These are phyloP conservation scores for Aspergillus saccharolyticus DNA, from an alignment of 495 filamentous ascomycete genomes.

Conservation along the genomic window DNA sequence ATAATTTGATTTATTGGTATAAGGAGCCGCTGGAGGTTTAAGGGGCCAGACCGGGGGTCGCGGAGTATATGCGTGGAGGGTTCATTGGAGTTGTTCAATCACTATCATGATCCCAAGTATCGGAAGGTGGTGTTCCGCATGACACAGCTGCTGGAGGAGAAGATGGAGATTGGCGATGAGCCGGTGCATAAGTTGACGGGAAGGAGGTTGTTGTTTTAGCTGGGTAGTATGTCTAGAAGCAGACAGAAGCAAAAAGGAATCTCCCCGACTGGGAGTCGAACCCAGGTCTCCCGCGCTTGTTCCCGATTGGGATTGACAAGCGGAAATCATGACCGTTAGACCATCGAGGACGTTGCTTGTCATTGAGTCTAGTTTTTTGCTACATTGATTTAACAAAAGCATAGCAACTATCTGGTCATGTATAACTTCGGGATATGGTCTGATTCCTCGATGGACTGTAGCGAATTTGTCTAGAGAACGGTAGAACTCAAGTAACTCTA, in stretches of 20 bases:
- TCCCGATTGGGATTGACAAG: background rate
- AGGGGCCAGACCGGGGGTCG: constrained; percentile 29
- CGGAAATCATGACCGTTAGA: background rate
- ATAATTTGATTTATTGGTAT: constrained; percentile 47
- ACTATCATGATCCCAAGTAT: constrained; percentile 30
- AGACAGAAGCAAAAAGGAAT: background rate
- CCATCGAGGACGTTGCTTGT: background rate
- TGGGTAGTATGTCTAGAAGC: no score
- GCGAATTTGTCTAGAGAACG: no score
- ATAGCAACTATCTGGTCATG: no score
- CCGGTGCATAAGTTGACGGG: constrained; percentile 21
- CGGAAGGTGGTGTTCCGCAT: constrained; percentile 28
- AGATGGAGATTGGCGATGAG: constrained; percentile 43
- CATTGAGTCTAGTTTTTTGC: no score
- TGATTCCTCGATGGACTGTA: no score
- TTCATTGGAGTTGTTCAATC: constrained; percentile 45
- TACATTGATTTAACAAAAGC: no score
- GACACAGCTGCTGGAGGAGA: constrained; percentile 32
- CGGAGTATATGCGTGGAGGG: no score
- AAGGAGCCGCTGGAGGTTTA: constrained; percentile 35
- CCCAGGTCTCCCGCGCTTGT: background rate
- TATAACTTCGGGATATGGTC: no score
- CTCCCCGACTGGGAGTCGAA: background rate
- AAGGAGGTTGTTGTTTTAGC: background rate
- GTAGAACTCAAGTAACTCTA: no score